These are phyloP conservation scores for Xylaria sp. DNA, from an alignment of 2,329 filamentous ascomycete genomes.

Conservation along the genomic window DNA sequence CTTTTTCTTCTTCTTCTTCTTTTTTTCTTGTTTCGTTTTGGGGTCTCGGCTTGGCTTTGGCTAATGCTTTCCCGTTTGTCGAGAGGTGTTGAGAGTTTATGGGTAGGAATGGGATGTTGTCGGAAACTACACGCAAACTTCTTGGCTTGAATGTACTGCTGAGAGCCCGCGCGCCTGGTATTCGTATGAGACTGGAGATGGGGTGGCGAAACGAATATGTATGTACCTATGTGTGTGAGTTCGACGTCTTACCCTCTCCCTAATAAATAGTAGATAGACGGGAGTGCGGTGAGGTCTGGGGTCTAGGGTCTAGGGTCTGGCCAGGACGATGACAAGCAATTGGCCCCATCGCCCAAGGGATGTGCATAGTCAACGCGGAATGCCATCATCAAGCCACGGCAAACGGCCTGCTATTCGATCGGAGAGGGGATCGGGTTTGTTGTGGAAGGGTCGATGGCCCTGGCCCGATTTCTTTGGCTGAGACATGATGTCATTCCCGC, in stretches of 20 bases:
- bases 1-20: neutral
- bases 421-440: neutral
- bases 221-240: too few relatives aligned
- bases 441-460: constrained; percentile 14
- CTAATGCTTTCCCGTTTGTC: neutral
- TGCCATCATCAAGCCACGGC: constrained; percentile 23
- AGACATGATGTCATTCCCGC: constrained; percentile 21
- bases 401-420: constrained; percentile 7
- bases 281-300: neutral
- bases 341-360: neutral
- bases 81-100: neutral
- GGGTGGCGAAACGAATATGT: too few relatives aligned
- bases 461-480: neutral
- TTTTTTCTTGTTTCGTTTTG: neutral
- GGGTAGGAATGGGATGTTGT: too few relatives aligned
- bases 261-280: neutral
- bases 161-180: too few relatives aligned
- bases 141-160: too few relatives aligned
- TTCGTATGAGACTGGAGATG: neutral
- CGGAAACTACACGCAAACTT: too few relatives aligned
- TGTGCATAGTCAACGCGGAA: constrained; percentile 12
- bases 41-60: neutral
- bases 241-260: neutral
- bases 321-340: neutral
- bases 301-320: too few relatives aligned